Conservation (phyloP, 2,329 filamentous ascomycete genomes). For the Exophiala sp. region DNA sequence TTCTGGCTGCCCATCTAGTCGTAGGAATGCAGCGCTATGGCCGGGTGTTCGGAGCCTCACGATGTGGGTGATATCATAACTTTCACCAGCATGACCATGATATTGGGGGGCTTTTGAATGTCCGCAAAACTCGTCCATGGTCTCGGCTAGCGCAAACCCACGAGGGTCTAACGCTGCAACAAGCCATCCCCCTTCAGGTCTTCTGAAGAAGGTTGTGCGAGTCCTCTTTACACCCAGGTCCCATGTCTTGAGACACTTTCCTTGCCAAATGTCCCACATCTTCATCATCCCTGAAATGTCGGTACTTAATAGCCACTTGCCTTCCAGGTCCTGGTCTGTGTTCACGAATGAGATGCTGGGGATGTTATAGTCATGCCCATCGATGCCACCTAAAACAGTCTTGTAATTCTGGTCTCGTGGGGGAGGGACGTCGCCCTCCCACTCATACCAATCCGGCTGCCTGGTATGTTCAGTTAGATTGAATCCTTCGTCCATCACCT, state of each 20-base stretch:
- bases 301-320: constrained; percentile 52
- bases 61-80: constrained; percentile 26
- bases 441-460: constrained; percentile 23
- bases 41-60: constrained; percentile 24
- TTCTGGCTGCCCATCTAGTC: constrained; percentile 2
- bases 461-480: background rate
- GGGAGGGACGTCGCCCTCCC: constrained; percentile 14
- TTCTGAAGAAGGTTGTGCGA: constrained; percentile 8
- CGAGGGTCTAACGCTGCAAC: constrained; percentile 44
- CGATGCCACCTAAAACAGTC: constrained; percentile 36
- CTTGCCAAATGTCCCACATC: constrained; percentile 47
- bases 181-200: constrained; percentile 39
- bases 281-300: constrained; percentile 49
- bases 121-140: constrained; percentile 39
- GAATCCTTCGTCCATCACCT: background rate
- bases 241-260: constrained; percentile 31
- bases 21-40: constrained; percentile 24
- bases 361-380: constrained; percentile 47
- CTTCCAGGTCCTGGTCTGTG: constrained; percentile 49
- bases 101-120: constrained; percentile 23
- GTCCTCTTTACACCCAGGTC: constrained; percentile 21
- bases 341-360: constrained; percentile 56
- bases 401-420: constrained; percentile 39
- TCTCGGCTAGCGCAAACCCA: constrained; percentile 35
- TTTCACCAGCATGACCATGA: constrained; percentile 21